Base-by-base conservation (phyloP, 2,329 filamentous ascomycete genomes). In the Paraphoma sp. region DNA sequence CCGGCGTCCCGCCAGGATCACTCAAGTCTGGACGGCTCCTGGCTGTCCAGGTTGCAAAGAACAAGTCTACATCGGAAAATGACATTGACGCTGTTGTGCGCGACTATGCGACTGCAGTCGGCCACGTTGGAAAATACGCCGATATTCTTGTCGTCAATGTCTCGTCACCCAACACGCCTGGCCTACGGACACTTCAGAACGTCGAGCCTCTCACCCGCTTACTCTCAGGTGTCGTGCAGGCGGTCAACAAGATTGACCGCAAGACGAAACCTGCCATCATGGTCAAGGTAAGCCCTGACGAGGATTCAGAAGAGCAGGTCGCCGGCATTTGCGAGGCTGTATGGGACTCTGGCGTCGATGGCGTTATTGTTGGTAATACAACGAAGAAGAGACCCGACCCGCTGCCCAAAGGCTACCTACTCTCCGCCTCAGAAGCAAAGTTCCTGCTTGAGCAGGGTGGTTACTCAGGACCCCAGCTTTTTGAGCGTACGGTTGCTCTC, bases 71-170 rank as follows among this genome's bases (percentile, higher is more conserved):
- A 0, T 87, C 92, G 17, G 93, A 96, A 72, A 83, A 84, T 46
- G 92, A 98, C 72, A 89, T 97, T 57, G 86, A 89, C 42, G 93
- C 93, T 31, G 89, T 98, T 14, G 87, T 84, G 48, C 84, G 85
- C 23, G 86, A 89, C 67, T 97, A 98, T 73, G 90, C 95, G n/a
- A 91, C 90, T 76, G 97, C 94, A 69, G 93, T 97, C 3, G 83
- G 90, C 52, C 84, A 88, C 45, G 81, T 99, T 38, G 95, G 90
- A 4, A 89, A 85, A 48, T 99, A 97, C 73, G 93, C 95, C 10
- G 95, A 99, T 70, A 90, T 99, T 36, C 81, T 99, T n/a, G 94
- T 98, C 7, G 95, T 99, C 71, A 99, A 99, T 70, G 95, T 99
- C 48, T 97, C 93, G 71, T 96, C 91, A 67, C 95, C 95, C 23